Evolutionary conservation across 2,329 filamentous ascomycete genomes (phyloP).

Genomic region (Neoarthrinium moseri): DNA sequence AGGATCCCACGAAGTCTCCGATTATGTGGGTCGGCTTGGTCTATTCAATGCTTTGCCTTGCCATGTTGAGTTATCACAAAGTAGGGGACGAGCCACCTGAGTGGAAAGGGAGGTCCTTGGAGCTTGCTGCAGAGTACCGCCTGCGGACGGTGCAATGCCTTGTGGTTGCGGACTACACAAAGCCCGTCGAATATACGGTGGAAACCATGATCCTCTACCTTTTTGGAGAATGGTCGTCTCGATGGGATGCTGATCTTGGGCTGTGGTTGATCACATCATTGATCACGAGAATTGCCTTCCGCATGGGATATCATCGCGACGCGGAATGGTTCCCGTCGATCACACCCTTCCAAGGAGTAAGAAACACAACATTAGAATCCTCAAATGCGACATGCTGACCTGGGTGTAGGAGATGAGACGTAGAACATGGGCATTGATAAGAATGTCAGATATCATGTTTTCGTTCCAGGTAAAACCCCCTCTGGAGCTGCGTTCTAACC

Average conservation of each 20-base stretch:
- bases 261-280: slow-evolving; percentile 58
- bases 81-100: slow-evolving; percentile 78
- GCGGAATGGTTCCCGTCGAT: slow-evolving; percentile 71
- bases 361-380: no score
- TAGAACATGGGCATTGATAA: slow-evolving; percentile 67
- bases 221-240: slow-evolving; percentile 71
- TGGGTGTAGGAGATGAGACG: slow-evolving; percentile 64
- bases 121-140: slow-evolving; percentile 64
- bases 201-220: slow-evolving; percentile 76
- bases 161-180: slow-evolving; percentile 73
- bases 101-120: slow-evolving; percentile 65
- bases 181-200: slow-evolving; percentile 71
- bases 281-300: slow-evolving; percentile 57
- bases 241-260: slow-evolving; percentile 71
- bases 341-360: slow-evolving; percentile 68
- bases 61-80: slow-evolving; percentile 76
- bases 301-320: slow-evolving; percentile 79
- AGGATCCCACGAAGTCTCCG: slow-evolving; percentile 68
- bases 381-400: slow-evolving; percentile 13
- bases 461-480: slow-evolving; percentile 61
- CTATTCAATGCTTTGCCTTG: slow-evolving; percentile 74
- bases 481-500: not conserved
- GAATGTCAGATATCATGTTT: slow-evolving; percentile 73
- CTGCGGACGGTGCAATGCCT: slow-evolving; percentile 76
- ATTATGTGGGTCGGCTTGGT: slow-evolving; percentile 78